Conservation (phyloP, 306 rosid genomes). For the Lathyrus sativus region DNA sequence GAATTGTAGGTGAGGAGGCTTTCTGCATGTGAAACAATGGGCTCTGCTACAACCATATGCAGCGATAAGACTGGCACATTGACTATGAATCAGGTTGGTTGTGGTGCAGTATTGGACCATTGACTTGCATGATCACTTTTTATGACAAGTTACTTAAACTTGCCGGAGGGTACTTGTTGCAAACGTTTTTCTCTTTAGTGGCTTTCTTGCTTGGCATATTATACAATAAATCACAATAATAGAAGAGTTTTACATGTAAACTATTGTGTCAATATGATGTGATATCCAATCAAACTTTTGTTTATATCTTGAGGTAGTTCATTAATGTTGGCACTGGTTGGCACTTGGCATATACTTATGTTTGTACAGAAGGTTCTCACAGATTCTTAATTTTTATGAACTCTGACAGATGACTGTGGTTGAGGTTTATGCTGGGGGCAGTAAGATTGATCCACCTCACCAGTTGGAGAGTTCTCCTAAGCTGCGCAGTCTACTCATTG, state of each 20-base stretch:
- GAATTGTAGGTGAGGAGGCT: slow-evolving; percentile 89
- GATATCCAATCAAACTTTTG: slow-evolving; percentile 19
- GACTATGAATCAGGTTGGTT: slow-evolving; percentile 75
- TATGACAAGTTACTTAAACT: slow-evolving; percentile 10
- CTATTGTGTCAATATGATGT: slow-evolving; percentile 14
- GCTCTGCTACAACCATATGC: slow-evolving; percentile 97
- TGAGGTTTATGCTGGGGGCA: slow-evolving; percentile 70
- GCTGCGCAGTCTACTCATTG: slow-evolving; percentile 59
- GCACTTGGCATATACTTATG: slow-evolving; percentile 11
- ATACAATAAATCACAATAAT: slow-evolving; percentile 12
- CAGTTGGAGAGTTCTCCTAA: slow-evolving; percentile 57
- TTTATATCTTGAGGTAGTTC: slow-evolving; percentile 16
- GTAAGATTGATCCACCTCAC: slow-evolving; percentile 61
- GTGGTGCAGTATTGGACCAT: slow-evolving; percentile 29
- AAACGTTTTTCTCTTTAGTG: slow-evolving; percentile 2
- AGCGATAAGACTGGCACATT: slow-evolving; percentile 99
- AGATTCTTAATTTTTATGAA: slow-evolving; percentile 8
- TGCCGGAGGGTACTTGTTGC: slow-evolving; percentile 22
- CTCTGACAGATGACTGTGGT: slow-evolving; percentile 83
- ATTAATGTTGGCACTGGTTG: slow-evolving; percentile 14
- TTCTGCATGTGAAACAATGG: slow-evolving; percentile 99
- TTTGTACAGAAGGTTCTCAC: slow-evolving; percentile 7
- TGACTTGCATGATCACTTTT: slow-evolving; percentile 9
- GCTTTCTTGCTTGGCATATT: slow-evolving; percentile 16
- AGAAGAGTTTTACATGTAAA: slow-evolving; percentile 18